phyloP scores from a whole-genome alignment of 2,329 filamentous ascomycete species.

The Apiospora phragmitis region DNA sequence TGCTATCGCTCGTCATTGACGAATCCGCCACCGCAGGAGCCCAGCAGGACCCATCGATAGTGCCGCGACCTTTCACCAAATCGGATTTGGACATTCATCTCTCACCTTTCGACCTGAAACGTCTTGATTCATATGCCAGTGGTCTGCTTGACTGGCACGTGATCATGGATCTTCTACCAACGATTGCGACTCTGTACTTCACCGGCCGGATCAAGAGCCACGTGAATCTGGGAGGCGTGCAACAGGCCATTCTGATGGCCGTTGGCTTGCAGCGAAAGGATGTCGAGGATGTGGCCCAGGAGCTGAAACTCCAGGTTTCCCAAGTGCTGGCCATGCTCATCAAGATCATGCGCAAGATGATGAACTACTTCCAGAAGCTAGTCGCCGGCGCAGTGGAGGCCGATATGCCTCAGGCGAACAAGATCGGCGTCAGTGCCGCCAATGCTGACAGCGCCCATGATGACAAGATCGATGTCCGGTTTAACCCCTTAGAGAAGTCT shows the following conservation, averaged over 20 bases:
- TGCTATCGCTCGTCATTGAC: slow-evolving; percentile 82
- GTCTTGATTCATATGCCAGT: slow-evolving; percentile 91
- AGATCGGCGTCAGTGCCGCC: slow-evolving; percentile 58
- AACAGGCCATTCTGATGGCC: slow-evolving; percentile 84
- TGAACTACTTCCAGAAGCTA: slow-evolving; percentile 72
- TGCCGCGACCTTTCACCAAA: slow-evolving; percentile 64
- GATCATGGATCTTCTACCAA: slow-evolving; percentile 88
- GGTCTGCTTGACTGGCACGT: slow-evolving; percentile 98
- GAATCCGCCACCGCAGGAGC: slow-evolving; percentile 78
- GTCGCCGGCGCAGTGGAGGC: slow-evolving; percentile 73
- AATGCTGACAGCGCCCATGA: slow-evolving; percentile 66
- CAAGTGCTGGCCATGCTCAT: slow-evolving; percentile 97
- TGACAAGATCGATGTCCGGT: slow-evolving; percentile 65
- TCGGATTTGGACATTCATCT: slow-evolving; percentile 73
- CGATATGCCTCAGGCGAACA: slow-evolving; percentile 59
- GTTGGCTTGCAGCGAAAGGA: slow-evolving; percentile 90
- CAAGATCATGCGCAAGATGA: slow-evolving; percentile 89
- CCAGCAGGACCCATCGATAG: slow-evolving; percentile 60
- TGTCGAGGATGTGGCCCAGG: slow-evolving; percentile 76
- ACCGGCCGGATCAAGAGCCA: slow-evolving; percentile 67
- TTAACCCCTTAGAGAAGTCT: slow-evolving; percentile 67
- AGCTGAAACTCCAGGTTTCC: slow-evolving; percentile 70
- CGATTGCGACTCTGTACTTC: slow-evolving; percentile 83
- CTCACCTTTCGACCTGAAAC: slow-evolving; percentile 92
- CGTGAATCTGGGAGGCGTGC: slow-evolving; percentile 76